These are phyloP conservation scores for Coccomyxa subellipsoidea DNA, from an alignment of 163 green algal genomes.

Conservation along the genomic window DNA sequence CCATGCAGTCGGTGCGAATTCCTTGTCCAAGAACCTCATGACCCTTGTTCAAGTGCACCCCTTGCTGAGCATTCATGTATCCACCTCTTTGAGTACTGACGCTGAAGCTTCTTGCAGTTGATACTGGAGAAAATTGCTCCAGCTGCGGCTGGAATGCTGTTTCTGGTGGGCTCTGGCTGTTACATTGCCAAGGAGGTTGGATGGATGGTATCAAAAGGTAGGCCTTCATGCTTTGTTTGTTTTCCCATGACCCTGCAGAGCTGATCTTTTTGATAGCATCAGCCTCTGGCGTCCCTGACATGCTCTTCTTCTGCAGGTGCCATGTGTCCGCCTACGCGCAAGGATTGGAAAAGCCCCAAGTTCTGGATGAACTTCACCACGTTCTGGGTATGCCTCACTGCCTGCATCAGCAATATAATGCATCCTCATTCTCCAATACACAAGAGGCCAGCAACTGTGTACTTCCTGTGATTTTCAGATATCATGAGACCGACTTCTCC, in stretches of 20 bases:
- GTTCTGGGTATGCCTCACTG: not conserved
- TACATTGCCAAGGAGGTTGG: conserved; percentile 5
- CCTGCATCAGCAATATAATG: not conserved
- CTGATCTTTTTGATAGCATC: too few relatives aligned
- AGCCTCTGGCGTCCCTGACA: too few relatives aligned
- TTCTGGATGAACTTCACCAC: not conserved
- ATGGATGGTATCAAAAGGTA: not conserved
- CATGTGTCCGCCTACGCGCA: not conserved
- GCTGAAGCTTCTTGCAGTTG: too few relatives aligned
- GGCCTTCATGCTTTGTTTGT: not conserved
- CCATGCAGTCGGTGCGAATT: not conserved
- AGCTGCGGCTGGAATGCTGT: not conserved
- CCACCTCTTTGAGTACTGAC: too few relatives aligned
- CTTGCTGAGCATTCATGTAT: too few relatives aligned
- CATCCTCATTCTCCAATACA: too few relatives aligned
- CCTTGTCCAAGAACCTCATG: too few relatives aligned
- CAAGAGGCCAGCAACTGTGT: too few relatives aligned
- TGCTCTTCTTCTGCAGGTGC: not conserved
- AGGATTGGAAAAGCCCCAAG: not conserved
- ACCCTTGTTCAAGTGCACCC: too few relatives aligned
- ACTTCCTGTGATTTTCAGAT: too few relatives aligned
- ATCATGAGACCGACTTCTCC: too few relatives aligned
- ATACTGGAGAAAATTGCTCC: not conserved
- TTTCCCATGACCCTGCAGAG: not conserved
- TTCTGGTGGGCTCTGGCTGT: not conserved